These are phyloP conservation scores for Pestalotiopsis sp. DNA, from an alignment of 2,329 filamentous ascomycete species.

Conservation along the genomic window DNA sequence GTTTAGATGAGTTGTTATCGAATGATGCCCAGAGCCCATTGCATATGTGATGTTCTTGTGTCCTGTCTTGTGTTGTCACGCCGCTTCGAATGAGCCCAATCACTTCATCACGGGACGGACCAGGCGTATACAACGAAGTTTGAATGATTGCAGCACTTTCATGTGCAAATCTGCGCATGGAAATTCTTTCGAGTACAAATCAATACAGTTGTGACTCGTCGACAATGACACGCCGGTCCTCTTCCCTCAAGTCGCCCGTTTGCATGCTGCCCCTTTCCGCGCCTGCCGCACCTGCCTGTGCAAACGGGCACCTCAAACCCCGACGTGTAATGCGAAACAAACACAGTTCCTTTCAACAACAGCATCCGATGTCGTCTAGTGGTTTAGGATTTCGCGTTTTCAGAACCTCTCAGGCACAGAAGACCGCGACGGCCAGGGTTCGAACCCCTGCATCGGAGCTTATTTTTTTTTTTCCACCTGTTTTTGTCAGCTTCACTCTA, in stretches of 20 bases:
- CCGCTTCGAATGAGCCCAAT: too few relatives aligned
- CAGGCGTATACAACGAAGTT: too few relatives aligned
- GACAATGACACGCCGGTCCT: not conserved
- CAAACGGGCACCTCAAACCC: not conserved
- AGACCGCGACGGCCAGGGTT: constrained; percentile 1
- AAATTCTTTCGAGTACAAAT: too few relatives aligned
- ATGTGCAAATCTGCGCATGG: too few relatives aligned
- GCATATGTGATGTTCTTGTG: too few relatives aligned
- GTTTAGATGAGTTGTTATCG: too few relatives aligned
- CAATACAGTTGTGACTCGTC: not conserved
- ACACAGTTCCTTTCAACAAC: not conserved
- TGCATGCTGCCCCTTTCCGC: not conserved
- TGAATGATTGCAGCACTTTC: too few relatives aligned
- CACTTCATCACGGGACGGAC: too few relatives aligned
- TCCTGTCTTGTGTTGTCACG: too few relatives aligned
- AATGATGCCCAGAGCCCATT: too few relatives aligned
- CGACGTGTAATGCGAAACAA: not conserved
- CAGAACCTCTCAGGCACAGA: not conserved
- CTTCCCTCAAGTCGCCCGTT: not conserved
- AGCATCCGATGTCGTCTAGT: constrained; percentile 6
- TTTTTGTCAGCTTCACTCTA: too few relatives aligned
- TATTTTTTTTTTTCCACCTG: not conserved
- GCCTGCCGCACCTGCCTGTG: not conserved
- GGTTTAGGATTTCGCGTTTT: constrained; percentile 10
- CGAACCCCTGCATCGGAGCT: constrained; percentile 1